These are phyloP conservation scores for Kazachstania martiniae DNA, from an alignment of 805 yeast species.

Conservation along the genomic window DNA sequence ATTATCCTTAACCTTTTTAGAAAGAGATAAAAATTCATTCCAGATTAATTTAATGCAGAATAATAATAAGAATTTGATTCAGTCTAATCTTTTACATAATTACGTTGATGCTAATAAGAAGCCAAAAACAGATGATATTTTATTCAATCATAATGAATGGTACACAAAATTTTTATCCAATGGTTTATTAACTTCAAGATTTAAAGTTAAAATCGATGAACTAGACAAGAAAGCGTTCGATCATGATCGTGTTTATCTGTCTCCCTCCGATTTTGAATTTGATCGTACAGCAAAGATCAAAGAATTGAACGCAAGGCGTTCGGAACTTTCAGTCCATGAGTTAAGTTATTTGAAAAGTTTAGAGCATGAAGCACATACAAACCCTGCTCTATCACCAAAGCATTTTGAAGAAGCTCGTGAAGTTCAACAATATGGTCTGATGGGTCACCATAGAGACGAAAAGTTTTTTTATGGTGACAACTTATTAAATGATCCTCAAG, in stretches of 20 bases:
- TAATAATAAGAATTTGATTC: constrained; percentile 11
- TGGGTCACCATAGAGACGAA: constrained; percentile 42
- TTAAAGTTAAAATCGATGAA: constrained; percentile 8
- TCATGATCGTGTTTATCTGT: constrained; percentile 9
- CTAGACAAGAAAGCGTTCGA: constrained; percentile 6
- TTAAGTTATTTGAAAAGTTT: constrained; percentile 28
- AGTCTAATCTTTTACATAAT: constrained; percentile 13
- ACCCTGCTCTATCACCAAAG: constrained; percentile 30
- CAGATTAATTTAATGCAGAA: constrained; percentile 9
- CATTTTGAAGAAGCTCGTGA: constrained; percentile 27
- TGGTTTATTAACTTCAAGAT: constrained; percentile 5
- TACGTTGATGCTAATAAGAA: constrained; percentile 6
- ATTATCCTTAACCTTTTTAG: constrained; percentile 18
- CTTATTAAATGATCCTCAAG: constrained; percentile 29
- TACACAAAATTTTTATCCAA: constrained; percentile 12
- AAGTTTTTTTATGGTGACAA: constrained; percentile 44
- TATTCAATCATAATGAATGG: constrained; percentile 12
- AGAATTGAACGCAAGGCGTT: constrained; percentile 15
- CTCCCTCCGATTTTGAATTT: constrained; percentile 20
- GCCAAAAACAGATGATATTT: constrained; percentile 9
- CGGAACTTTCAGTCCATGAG: constrained; percentile 16
- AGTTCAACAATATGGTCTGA: constrained; percentile 11
- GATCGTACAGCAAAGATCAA: constrained; percentile 17
- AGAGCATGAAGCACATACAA: constrained; percentile 22
- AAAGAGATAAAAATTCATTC: constrained; percentile 11